Percentiles rank a stretch among this genome's conserved stretches.
Evolutionary conservation across 2,329 filamentous ascomycete genomes (phyloP).

Genomic region (Chalara sp.): DNA sequence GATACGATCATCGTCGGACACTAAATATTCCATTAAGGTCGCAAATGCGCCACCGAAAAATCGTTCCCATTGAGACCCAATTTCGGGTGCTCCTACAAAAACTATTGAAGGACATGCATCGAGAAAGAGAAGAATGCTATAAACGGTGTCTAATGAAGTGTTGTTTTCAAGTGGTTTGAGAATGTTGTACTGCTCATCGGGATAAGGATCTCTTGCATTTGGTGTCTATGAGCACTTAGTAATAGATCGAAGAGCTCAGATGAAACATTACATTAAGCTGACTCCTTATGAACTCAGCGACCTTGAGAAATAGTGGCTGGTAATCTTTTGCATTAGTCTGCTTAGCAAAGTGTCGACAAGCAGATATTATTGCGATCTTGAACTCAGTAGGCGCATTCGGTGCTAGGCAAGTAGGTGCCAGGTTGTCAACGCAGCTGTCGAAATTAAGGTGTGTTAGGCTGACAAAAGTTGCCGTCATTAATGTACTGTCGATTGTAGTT

Average conservation of each 20-base stretch:
- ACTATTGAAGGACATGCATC: conserved; percentile 45
- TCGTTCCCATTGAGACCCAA: conserved; percentile 23
- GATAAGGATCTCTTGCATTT: conserved; percentile 20
- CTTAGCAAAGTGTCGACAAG: conserved; percentile 55
- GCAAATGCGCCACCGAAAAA: conserved; percentile 26
- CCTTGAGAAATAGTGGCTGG: conserved; percentile 46
- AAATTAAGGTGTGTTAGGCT: conserved; percentile 56
- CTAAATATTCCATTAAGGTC: conserved; percentile 24
- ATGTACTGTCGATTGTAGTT: conserved; percentile 51
- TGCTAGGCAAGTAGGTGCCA: conserved; percentile 50
- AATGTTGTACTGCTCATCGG: conserved; percentile 32
- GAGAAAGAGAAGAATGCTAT: conserved; percentile 50
- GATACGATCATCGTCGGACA: conserved; percentile 26
- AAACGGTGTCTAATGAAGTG: conserved; percentile 37
- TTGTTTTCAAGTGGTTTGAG: conserved; percentile 34
- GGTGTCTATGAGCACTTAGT: conserved; percentile 14
- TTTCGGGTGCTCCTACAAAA: conserved; percentile 34
- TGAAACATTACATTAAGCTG: conserved; percentile 31
- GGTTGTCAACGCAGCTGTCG: conserved; percentile 48
- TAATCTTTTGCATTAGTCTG: conserved; percentile 43
- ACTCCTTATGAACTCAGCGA: conserved; percentile 48
- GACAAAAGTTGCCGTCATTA: conserved; percentile 62
- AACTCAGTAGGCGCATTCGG: conserved; percentile 50
- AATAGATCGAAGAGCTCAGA: conserved; percentile 5
- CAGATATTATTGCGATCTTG: conserved; percentile 56